These are phyloP conservation scores for Leccinum disarticulatum DNA, from an alignment of 768 basidiomycete species.

Conservation along the genomic window DNA sequence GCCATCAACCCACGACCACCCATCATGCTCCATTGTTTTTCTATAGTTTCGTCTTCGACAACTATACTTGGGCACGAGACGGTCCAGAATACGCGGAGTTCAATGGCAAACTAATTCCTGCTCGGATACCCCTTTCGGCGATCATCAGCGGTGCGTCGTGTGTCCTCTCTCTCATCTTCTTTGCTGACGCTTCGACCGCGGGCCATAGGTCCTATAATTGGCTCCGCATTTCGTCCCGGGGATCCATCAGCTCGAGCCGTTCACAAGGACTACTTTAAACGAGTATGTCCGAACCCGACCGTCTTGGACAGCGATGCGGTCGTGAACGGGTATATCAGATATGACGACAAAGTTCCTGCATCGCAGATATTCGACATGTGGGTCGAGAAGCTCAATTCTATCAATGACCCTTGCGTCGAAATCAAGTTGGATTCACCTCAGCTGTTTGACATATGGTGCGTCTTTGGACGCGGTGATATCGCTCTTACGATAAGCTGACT, in stretches of 20 bases:
- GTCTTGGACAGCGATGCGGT: slow-evolving; percentile 29
- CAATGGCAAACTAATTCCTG: slow-evolving; percentile 51
- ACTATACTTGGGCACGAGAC: slow-evolving; percentile 54
- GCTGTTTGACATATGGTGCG: slow-evolving; percentile 56
- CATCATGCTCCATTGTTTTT: not conserved
- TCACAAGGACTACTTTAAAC: slow-evolving; percentile 43
- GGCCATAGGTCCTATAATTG: slow-evolving; percentile 42
- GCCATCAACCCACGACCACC: not conserved
- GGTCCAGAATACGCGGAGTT: slow-evolving; percentile 44
- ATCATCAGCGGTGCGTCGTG: slow-evolving; percentile 46
- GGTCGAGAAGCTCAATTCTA: slow-evolving; percentile 43
- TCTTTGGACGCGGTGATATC: not conserved
- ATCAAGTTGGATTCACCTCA: slow-evolving; percentile 37
- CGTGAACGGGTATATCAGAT: slow-evolving; percentile 22
- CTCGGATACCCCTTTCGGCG: slow-evolving; percentile 53
- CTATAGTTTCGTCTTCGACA: slow-evolving; percentile 53
- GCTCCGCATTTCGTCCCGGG: slow-evolving; percentile 37
- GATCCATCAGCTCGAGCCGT: slow-evolving; percentile 45
- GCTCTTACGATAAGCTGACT: not conserved
- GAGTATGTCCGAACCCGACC: slow-evolving; percentile 46
- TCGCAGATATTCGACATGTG: slow-evolving; percentile 43
- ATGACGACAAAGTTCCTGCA: slow-evolving; percentile 30
- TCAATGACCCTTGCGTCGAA: slow-evolving; percentile 51
- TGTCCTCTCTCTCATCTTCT: not conserved
- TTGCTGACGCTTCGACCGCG: not conserved